Evolutionary conservation across 2,329 filamentous ascomycete genomes (phyloP).

Genomic region (Colletotrichum echinochloae): DNA sequence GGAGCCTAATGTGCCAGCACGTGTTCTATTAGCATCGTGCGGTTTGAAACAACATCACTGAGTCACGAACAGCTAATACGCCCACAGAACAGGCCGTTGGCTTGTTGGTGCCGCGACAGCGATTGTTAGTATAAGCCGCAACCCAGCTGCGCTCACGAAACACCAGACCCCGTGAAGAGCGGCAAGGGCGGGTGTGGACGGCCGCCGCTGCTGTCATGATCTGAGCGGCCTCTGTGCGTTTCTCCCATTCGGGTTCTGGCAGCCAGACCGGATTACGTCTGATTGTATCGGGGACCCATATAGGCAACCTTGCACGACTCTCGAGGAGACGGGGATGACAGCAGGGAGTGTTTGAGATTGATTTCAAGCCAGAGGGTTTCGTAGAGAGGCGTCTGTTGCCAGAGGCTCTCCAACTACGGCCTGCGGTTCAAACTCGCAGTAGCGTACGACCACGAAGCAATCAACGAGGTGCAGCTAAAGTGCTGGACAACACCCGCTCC

Average conservation of each 20-base stretch:
- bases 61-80: too few relatives aligned
- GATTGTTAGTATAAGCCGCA: background rate
- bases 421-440: background rate
- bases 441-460: background rate
- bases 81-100: background rate
- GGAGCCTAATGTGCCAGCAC: too few relatives aligned
- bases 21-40: too few relatives aligned
- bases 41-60: too few relatives aligned
- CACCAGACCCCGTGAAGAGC: slow-evolving; percentile 9
- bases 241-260: background rate
- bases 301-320: background rate
- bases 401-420: background rate
- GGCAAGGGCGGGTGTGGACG: background rate
- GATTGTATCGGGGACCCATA: background rate
- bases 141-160: slow-evolving; percentile 21
- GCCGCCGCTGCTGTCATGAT: slow-evolving; percentile 4
- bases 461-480: background rate
- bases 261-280: background rate
- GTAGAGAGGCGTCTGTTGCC: background rate
- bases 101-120: background rate
- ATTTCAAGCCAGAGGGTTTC: slow-evolving; percentile 5
- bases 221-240: slow-evolving; percentile 24
- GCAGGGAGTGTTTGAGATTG: background rate
- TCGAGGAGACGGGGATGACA: slow-evolving; percentile 1
- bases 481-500: background rate